A percentile compares a stretch with the other conserved stretches of the same genome.
Conservation (phyloP, 371 early-diverging fungal genomes). For the Polyrhizophydium stewartii region DNA sequence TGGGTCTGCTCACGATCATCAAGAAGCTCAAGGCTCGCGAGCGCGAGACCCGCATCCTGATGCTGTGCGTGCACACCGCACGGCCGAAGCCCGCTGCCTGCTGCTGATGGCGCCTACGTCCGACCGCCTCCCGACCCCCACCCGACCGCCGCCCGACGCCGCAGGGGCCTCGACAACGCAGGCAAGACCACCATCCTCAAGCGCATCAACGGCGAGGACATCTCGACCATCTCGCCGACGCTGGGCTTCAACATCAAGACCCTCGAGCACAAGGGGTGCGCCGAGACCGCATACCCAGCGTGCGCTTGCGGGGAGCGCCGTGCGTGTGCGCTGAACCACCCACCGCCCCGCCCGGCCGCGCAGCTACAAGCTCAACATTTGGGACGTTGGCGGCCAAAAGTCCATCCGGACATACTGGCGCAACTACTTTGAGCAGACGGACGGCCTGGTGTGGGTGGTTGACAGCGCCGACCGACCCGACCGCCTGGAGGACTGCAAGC, state of each 20-base stretch:
- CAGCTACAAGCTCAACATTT: conserved; percentile 76
- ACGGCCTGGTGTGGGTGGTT: conserved; percentile 98
- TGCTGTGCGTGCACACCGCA: conserved; percentile 57
- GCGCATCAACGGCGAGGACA: conserved; percentile 86
- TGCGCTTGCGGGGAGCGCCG: no score
- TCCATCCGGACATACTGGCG: conserved; percentile 98
- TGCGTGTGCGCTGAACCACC: background rate
- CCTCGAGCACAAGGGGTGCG: conserved; percentile 77
- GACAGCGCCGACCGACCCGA: conserved; percentile 84
- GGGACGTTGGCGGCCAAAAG: conserved; percentile 99
- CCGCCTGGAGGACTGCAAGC: conserved; percentile 74
- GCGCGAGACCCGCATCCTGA: conserved; percentile 83
- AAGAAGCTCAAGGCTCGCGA: conserved; percentile 81
- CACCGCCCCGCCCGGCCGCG: background rate
- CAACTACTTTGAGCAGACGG: conserved; percentile 99
- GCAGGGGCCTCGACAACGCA: conserved; percentile 96
- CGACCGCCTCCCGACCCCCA: background rate
- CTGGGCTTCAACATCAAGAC: conserved; percentile 96
- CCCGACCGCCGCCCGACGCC: background rate
- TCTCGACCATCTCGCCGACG: conserved; percentile 94
- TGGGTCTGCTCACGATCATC: conserved; percentile 95
- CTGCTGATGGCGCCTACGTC: background rate
- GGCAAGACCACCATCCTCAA: conserved; percentile 99
- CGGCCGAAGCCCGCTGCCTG: background rate
- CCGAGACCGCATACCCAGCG: no score